Evolutionary conservation across 1,284 basidiomycete genomes (phyloP).

Genomic region (Irpex rosettiformis): DNA sequence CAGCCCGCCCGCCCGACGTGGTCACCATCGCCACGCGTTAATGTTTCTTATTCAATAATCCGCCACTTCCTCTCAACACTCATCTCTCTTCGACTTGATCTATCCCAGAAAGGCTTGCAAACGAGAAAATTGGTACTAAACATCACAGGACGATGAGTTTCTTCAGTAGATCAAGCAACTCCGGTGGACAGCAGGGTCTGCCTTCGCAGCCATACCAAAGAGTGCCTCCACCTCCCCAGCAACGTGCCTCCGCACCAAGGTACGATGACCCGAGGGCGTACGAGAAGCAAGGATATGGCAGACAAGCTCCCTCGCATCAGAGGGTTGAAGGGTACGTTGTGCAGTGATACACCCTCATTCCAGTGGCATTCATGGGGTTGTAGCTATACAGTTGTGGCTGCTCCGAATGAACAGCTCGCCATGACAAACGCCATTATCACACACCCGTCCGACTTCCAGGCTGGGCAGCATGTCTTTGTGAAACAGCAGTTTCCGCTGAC

Average conservation of each 20-base stretch:
- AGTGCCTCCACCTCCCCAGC: constrained; percentile 29
- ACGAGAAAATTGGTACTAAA: background rate
- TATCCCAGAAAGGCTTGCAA: background rate
- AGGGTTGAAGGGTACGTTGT: constrained; percentile 40
- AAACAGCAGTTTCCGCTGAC: constrained; percentile 71
- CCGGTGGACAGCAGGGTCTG: constrained; percentile 29
- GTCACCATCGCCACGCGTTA: background rate
- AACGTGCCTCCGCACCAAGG: constrained; percentile 32
- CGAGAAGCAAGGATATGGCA: constrained; percentile 39
- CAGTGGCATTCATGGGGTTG: background rate
- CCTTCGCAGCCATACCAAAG: constrained; percentile 46
- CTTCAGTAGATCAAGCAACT: constrained; percentile 40
- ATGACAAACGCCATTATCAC: constrained; percentile 83
- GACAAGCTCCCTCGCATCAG: constrained; percentile 12
- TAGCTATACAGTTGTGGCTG: constrained; percentile 56
- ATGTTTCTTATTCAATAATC: background rate
- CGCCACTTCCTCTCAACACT: background rate
- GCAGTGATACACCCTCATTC: background rate
- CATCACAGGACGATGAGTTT: constrained; percentile 49
- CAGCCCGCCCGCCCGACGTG: background rate
- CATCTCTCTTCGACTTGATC: background rate
- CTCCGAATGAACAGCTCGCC: constrained; percentile 65
- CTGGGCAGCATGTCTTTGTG: constrained; percentile 72
- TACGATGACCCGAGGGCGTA: constrained; percentile 55
- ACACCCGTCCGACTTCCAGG: constrained; percentile 69